A percentile compares a stretch with the other conserved stretches of the same genome.
phyloP scores from a whole-genome alignment of 2,329 filamentous ascomycete species.

The Aspergillus flavus region DNA sequence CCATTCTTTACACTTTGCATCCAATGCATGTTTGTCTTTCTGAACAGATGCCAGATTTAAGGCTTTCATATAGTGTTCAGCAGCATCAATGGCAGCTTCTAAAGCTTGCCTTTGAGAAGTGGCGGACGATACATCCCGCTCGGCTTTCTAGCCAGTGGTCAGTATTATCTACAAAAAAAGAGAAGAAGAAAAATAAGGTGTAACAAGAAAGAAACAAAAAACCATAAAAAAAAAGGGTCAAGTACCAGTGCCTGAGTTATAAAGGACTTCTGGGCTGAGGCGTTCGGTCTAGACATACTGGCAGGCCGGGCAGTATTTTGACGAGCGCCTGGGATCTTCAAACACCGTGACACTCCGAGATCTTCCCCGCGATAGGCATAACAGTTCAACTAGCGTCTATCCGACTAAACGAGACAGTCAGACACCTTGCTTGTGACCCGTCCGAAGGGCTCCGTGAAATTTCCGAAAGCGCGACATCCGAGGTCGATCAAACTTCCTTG shows the following conservation, averaged over 20 bases:
- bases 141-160: constrained; percentile 52
- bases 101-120: constrained; percentile 66
- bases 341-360: constrained; percentile 6
- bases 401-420: constrained; percentile 4
- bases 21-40: constrained; percentile 68
- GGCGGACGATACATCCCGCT: constrained; percentile 54
- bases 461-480: constrained; percentile 18
- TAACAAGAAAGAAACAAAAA: not conserved
- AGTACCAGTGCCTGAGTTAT: constrained; percentile 37
- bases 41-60: constrained; percentile 62
- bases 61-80: constrained; percentile 80
- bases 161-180: constrained; percentile 17
- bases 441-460: constrained; percentile 18
- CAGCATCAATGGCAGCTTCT: constrained; percentile 72
- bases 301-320: constrained; percentile 10
- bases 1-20: constrained; percentile 68
- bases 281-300: constrained; percentile 35
- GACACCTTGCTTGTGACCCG: constrained; percentile 9
- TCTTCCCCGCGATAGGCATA: constrained; percentile 12
- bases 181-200: not conserved
- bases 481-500: constrained; percentile 15
- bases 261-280: constrained; percentile 28
- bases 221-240: constrained; percentile 4
- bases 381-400: constrained; percentile 12
- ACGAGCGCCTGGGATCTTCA: constrained; percentile 14